Evolutionary conservation across 257 asterid species (phyloP).

Genomic region (Parsonsia alboflavescens): DNA sequence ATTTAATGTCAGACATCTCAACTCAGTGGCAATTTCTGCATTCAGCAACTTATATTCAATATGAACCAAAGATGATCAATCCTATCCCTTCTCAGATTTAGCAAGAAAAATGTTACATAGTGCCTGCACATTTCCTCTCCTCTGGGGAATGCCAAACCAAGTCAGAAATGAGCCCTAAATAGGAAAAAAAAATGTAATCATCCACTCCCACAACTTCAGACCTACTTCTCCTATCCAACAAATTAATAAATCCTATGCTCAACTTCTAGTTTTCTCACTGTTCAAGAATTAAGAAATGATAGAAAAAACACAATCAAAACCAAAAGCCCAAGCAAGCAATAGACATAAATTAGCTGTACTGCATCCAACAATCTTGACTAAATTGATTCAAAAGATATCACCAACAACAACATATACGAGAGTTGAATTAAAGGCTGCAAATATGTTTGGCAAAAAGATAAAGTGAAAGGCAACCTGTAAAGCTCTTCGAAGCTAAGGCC

Average conservation of each 20-base stretch:
- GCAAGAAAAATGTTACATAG: background rate
- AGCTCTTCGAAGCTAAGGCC: conserved; percentile 87
- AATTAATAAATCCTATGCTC: background rate
- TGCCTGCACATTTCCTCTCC: background rate
- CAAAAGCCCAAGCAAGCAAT: background rate
- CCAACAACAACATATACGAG: background rate
- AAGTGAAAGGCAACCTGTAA: conserved; percentile 47
- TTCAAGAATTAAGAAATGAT: background rate
- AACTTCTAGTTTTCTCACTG: background rate
- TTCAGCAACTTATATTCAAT: background rate
- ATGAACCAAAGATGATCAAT: background rate
- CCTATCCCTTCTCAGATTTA: background rate
- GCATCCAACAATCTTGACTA: background rate
- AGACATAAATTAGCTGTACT: background rate
- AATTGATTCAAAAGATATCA: background rate
- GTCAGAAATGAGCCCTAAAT: no score
- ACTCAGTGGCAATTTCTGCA: background rate
- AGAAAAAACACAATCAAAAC: background rate
- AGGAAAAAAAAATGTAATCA: no score
- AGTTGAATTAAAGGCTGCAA: background rate
- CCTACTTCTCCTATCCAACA: background rate
- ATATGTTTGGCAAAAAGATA: background rate
- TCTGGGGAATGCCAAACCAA: background rate
- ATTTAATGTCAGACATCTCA: background rate
- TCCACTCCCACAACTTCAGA: background rate